Base-by-base conservation (phyloP, 768 basidiomycete genomes). In the Daedaleopsis sinensis region DNA sequence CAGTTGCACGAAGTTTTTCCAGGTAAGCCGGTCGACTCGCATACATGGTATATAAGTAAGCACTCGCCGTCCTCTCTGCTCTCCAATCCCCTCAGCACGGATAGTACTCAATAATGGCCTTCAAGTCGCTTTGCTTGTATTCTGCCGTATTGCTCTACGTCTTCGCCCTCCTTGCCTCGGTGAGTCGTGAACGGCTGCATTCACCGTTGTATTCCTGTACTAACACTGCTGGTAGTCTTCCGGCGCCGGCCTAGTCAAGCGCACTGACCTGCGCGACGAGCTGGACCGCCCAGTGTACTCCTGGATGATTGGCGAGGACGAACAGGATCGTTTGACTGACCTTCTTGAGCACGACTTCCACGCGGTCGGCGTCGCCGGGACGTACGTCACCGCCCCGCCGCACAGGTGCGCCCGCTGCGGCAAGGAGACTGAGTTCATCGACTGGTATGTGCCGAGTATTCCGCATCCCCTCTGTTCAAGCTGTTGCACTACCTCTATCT, bases 361-460 rank as follows among this genome's bases (percentile, higher is more conserved):
- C 32, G 52, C 55, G 10, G 21, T 39, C 42, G 59, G 48, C 13
- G 42, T 65, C 11, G 23, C 32, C 8, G 52, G 43, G 24, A 55
- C 54, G 21, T 39, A 47, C 11, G 55, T 57, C 7, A 58, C 52
- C 36, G 37, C 38, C 24, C 59, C 59, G n/a, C 52, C 60, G 18
- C 55, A 46, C 6, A 24, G 10, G 9, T 63, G 62, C 48, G 12
- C 57, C 8, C 15, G n/a, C 27, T 63, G 64, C 55, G 64, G 61
- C 23, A 65, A 65, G 61, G 21, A 48, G 57, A 62, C 64, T 42
- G 61, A 65, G 46, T 62, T 62, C 55, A 49, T 65, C 42, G 64
- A 65, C 47, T 65, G 64, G 64, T 59, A 37, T 5, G 52, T 38
- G 5, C 4, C 59, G 24, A 32, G 27, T 11, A 2, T 42, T 11